Percentiles rank a stretch among this genome's conserved stretches.
Conservation (phyloP, 306 rosid genomes). For the Dryas alaskensis region DNA sequence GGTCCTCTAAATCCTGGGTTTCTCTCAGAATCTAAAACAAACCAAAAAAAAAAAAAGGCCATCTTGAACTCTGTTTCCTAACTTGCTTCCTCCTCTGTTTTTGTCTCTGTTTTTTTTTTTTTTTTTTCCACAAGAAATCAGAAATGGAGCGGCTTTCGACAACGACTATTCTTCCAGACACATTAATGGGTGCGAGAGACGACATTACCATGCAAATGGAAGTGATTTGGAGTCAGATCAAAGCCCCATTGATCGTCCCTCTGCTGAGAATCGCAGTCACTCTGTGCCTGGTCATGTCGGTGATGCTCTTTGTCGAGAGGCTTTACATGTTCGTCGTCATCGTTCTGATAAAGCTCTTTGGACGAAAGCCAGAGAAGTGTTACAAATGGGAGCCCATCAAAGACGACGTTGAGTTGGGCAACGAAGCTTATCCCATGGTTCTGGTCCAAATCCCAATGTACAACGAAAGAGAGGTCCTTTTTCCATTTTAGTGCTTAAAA, state of each 20-base stretch:
- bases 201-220: constrained; percentile 48
- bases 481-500: not conserved
- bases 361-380: constrained; percentile 65
- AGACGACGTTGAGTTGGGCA: constrained; percentile 74
- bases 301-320: constrained; percentile 71
- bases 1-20: constrained; percentile 22
- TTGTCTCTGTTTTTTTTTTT: constrained; percentile 13
- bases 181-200: constrained; percentile 45
- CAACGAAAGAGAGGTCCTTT: constrained; percentile 81
- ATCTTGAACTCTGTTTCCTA: not conserved
- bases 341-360: constrained; percentile 46
- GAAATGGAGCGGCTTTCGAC: constrained; percentile 61
- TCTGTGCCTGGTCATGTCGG: constrained; percentile 61
- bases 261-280: constrained; percentile 46
- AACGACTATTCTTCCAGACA: constrained; percentile 38
- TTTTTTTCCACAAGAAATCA: not conserved
- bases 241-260: constrained; percentile 68
- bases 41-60: no score
- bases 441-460: constrained; percentile 89
- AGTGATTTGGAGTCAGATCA: constrained; percentile 52
- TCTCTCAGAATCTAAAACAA: not conserved
- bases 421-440: constrained; percentile 67
- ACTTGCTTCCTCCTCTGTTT: constrained; percentile 8
- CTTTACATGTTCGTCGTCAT: constrained; percentile 70
- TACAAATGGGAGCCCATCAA: constrained; percentile 77